Conservation (phyloP, 2,329 filamentous ascomycete genomes). For the Neonectria neomacrospora region DNA sequence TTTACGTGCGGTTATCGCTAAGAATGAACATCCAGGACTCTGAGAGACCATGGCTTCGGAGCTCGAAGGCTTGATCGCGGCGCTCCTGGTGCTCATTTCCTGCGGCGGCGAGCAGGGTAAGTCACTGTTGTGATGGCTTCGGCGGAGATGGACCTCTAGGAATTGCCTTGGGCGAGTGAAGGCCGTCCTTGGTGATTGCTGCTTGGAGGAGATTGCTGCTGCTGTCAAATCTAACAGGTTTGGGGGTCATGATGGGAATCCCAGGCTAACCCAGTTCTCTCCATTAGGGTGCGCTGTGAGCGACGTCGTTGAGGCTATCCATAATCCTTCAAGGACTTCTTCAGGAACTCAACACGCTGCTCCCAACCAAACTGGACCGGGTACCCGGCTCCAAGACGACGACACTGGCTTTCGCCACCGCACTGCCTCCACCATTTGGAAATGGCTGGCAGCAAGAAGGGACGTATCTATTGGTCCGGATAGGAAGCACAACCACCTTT, state of each 20-base stretch:
- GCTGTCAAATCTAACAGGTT: background rate
- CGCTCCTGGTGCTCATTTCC: constrained; percentile 51
- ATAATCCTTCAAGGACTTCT: constrained; percentile 38
- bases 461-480: constrained; percentile 51
- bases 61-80: constrained; percentile 53
- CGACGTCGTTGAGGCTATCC: constrained; percentile 49
- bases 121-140: constrained; percentile 28
- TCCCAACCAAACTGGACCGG: constrained; percentile 6
- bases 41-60: constrained; percentile 50
- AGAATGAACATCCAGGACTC: constrained; percentile 42
- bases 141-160: background rate
- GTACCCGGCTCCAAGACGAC: constrained; percentile 23
- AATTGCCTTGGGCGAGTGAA: background rate
- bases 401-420: constrained; percentile 38
- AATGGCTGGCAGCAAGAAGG: constrained; percentile 49
- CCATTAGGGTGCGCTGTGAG: constrained; percentile 46
- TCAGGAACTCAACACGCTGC: constrained; percentile 31
- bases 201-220: background rate
- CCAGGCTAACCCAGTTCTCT: constrained; percentile 18
- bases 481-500: constrained; percentile 52
- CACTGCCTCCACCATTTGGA: constrained; percentile 50
- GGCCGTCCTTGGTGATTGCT: background rate
- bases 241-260: constrained; percentile 2
- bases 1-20: constrained; percentile 32
- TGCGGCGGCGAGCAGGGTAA: constrained; percentile 53